Percentiles rank a stretch among this genome's conserved stretches.
These are phyloP conservation scores for Fusarium agapanthi DNA, from an alignment of 2,329 filamentous ascomycete species.

Conservation along the genomic window DNA sequence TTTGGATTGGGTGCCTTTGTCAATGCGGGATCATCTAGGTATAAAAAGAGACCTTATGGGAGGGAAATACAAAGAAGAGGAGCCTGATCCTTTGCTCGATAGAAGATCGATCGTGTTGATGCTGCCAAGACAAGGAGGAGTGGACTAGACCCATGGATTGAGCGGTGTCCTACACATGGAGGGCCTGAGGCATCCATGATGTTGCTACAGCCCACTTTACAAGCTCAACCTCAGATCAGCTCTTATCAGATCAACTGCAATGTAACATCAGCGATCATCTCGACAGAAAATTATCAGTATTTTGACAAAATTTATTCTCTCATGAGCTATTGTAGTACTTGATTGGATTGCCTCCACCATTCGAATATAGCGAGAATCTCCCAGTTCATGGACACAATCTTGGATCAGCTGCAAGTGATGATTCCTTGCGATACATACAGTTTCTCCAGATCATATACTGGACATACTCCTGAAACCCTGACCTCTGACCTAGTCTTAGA, in stretches of 20 bases:
- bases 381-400: not conserved
- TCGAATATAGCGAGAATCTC: not conserved
- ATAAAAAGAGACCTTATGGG: not conserved
- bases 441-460: not conserved
- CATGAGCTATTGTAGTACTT: too few relatives aligned
- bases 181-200: constrained; percentile 29
- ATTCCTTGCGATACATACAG: not conserved
- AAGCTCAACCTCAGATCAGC: constrained; percentile 4
- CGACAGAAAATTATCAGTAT: not conserved
- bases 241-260: not conserved
- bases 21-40: constrained; percentile 6
- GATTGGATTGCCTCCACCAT: not conserved
- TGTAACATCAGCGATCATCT: not conserved
- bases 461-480: not conserved
- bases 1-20: constrained; percentile 4
- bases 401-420: not conserved
- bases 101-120: constrained; percentile 9
- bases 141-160: constrained; percentile 15
- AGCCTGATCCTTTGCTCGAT: not conserved
- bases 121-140: constrained; percentile 14
- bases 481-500: not conserved
- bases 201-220: constrained; percentile 1
- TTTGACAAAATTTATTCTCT: not conserved
- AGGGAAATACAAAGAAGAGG: not conserved
- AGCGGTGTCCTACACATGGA: constrained; percentile 9